A percentile compares a stretch with the other conserved stretches of the same genome.
phyloP scores from a whole-genome alignment of 768 basidiomycete genomes.

The Boletus vinaceobasis region DNA sequence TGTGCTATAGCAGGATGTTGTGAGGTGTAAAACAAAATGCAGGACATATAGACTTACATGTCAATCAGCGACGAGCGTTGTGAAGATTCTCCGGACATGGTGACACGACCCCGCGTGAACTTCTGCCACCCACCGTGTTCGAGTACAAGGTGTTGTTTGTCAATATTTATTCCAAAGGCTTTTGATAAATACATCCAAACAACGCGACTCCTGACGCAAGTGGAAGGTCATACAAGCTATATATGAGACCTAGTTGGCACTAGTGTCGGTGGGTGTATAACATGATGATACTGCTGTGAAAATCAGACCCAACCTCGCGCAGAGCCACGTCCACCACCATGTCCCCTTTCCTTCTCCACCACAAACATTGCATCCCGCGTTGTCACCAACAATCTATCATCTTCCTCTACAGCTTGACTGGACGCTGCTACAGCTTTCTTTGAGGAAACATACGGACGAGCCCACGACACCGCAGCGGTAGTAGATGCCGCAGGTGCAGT shows the following conservation, averaged over 20 bases:
- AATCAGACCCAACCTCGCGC: conserved; percentile 62
- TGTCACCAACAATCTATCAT: conserved; percentile 57
- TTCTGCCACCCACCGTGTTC: conserved; percentile 1
- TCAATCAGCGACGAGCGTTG: conserved; percentile 71
- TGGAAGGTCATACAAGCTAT: too few species aligned
- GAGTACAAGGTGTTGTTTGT: conserved; percentile 20
- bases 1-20: conserved; percentile 40
- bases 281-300: neutral
- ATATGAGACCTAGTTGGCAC: neutral
- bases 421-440: conserved; percentile 40
- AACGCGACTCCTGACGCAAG: neutral
- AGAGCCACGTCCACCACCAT: conserved; percentile 77
- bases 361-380: conserved; percentile 85
- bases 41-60: conserved; percentile 39
- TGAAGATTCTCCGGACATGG: conserved; percentile 45
- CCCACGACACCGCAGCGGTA: conserved; percentile 43
- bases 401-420: conserved; percentile 48
- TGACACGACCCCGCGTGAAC: conserved; percentile 4
- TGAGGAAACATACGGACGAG: conserved; percentile 58
- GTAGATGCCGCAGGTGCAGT: conserved; percentile 31
- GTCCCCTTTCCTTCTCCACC: conserved; percentile 76
- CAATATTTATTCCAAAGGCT: conserved; percentile 20
- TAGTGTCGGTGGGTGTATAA: neutral
- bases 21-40: neutral
- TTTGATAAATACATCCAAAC: conserved; percentile 23